Percentiles rank a stretch among this genome's conserved stretches.
Conservation (phyloP, 495 filamentous ascomycete genomes). For the Trichoderma parareesei region DNA sequence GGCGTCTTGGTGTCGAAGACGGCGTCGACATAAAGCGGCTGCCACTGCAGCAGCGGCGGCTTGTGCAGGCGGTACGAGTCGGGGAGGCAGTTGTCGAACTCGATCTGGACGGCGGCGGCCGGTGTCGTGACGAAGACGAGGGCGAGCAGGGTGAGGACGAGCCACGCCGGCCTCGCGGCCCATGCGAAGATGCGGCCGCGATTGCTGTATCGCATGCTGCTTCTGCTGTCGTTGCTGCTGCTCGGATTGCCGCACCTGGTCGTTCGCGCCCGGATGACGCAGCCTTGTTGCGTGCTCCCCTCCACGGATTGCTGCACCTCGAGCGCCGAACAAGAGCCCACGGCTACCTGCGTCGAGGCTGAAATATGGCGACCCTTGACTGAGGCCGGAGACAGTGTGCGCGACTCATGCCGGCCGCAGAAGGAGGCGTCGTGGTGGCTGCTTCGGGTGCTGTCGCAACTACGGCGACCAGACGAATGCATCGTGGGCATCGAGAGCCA, state of each 20-base stretch:
- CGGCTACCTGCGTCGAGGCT: neutral
- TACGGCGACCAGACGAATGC: neutral
- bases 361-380: neutral
- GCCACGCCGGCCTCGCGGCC: neutral
- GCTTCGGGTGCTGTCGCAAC: neutral
- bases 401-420: neutral
- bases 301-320: neutral
- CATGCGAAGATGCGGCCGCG: neutral
- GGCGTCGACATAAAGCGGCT: conserved; percentile 63
- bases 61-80: conserved; percentile 42
- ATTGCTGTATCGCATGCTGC: neutral
- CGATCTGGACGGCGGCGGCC: conserved; percentile 51
- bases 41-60: conserved; percentile 62
- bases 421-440: neutral
- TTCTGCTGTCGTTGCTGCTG: neutral
- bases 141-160: conserved; percentile 19
- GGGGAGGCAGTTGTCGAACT: conserved; percentile 77
- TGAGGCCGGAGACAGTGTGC: neutral
- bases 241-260: too few relatives aligned
- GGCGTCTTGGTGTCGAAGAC: conserved; percentile 54
- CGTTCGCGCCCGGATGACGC: too few relatives aligned
- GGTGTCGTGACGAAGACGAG: conserved; percentile 20
- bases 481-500: conserved; percentile 9
- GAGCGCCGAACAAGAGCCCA: neutral
- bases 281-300: neutral